A percentile compares a stretch with the other conserved stretches of the same genome.
These are phyloP conservation scores for Aspergillus ruber DNA, from an alignment of 2,329 filamentous ascomycete species.

Conservation along the genomic window DNA sequence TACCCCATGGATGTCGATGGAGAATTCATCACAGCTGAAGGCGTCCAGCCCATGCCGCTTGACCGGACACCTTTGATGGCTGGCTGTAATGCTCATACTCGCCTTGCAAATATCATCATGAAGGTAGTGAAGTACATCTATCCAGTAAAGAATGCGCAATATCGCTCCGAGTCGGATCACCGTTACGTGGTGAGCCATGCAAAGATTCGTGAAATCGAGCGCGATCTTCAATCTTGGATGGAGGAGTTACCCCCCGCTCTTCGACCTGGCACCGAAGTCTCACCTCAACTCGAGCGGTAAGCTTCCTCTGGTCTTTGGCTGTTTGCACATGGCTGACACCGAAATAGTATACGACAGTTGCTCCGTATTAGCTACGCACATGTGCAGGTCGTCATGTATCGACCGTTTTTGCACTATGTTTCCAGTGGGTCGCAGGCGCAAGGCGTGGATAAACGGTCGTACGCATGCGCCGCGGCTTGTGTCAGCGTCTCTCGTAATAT, in stretches of 20 bases:
- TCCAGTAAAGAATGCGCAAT: constrained; percentile 49
- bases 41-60: constrained; percentile 49
- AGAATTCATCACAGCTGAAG: constrained; percentile 41
- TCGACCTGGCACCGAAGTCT: constrained; percentile 70
- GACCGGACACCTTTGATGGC: constrained; percentile 52
- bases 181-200: constrained; percentile 59
- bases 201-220: constrained; percentile 58
- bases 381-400: constrained; percentile 59
- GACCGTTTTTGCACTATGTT: constrained; percentile 60
- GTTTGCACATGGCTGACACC: constrained; percentile 3
- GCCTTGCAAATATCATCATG: constrained; percentile 50
- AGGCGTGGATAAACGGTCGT: constrained; percentile 55
- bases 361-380: constrained; percentile 59
- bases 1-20: constrained; percentile 42
- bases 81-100: constrained; percentile 56
- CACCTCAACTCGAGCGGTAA: constrained; percentile 69
- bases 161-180: constrained; percentile 41
- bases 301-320: constrained; percentile 16
- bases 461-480: constrained; percentile 60
- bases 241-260: constrained; percentile 66
- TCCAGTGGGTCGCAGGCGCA: constrained; percentile 46
- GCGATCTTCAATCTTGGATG: constrained; percentile 58
- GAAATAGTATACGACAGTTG: constrained; percentile 50
- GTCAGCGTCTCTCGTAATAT: constrained; percentile 61
- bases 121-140: constrained; percentile 61